Evolutionary conservation across 23 red algal genomes (phyloP), one percentile per base, ranked within the genome.

Genomic region (Gracilaria gracilis): DNA sequence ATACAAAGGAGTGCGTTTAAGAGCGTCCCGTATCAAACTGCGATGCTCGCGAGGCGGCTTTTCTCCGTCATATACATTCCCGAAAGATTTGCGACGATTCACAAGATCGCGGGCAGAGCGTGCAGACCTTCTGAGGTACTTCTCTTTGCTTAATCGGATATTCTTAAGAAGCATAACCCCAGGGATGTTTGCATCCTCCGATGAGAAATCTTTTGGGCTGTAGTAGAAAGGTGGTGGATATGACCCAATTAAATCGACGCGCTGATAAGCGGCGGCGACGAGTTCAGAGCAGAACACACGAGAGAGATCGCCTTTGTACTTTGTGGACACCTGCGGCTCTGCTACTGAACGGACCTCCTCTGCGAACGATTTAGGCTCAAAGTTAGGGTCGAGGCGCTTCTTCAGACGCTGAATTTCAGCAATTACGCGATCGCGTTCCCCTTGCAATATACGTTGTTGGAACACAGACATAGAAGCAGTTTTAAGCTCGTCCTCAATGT

Each of bases 251-350:
- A 99, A 76, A 53, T 91, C 94, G 23, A 93, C 70, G 44, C 87
- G 93, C 88, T 99, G 97, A 61, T 99, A 99, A 27, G 93, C 90
- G 36, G 97, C 97, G 35, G 97, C 97, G 23, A 99, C 97, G 23
- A 99, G 93, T 67, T 96, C 93, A n/a, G 97, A 99, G 67, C 97
- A 99, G 54, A 99, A 99, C 16, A 99, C 97, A 23, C 93, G 89
- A 53, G 70, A 90, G 2, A 99, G 79, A 64, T 99, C 97, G 62
- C 77, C 88, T 31, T 88, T 82, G 59, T 67, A 71, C 64, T 93
- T 70, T 34, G 50, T 46, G 88, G 83, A 72, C 40, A 90, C 75
- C 16, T 61, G 79, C 28, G 86, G 50, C 31, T 79, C 39, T 19
- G 62, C 29, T 24, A 15, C 0, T 28, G 47, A 57, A 23, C 11